A percentile compares a stretch with the other conserved stretches of the same genome.
phyloP scores from a whole-genome alignment of 768 basidiomycete genomes.

The Neoboletus brunneissimus region DNA sequence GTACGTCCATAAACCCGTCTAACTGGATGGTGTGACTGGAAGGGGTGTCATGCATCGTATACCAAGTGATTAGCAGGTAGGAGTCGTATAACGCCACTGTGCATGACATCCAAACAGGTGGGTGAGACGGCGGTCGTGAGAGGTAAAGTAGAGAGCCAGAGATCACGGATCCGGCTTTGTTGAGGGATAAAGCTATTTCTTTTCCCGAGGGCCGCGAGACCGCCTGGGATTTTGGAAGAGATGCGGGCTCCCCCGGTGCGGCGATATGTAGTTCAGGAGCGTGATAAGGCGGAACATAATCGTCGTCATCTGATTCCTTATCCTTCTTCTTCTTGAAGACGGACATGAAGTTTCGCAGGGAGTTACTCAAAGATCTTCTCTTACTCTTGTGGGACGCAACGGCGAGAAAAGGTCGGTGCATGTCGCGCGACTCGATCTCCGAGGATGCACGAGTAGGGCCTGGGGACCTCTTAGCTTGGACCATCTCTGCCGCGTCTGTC shows the following conservation, averaged over 20 bases:
- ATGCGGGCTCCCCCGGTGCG: neutral
- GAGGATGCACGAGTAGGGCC: constrained; percentile 16
- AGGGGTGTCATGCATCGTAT: constrained; percentile 39
- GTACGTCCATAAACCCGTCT: constrained; percentile 57
- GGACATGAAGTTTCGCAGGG: constrained; percentile 60
- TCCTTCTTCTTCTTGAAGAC: constrained; percentile 52
- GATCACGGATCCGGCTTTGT: neutral
- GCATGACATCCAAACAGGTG: constrained; percentile 53
- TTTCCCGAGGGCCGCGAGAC: constrained; percentile 1
- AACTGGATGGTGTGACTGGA: constrained; percentile 48
- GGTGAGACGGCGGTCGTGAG: constrained; percentile 30
- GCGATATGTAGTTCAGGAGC: constrained; percentile 6
- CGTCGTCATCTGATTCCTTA: constrained; percentile 29
- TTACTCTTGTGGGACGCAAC: constrained; percentile 39
- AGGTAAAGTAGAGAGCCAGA: constrained; percentile 47
- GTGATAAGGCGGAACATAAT: constrained; percentile 7
- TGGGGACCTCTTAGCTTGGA: constrained; percentile 7
- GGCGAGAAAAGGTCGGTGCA: constrained; percentile 15
- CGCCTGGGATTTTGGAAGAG: neutral
- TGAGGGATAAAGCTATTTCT: neutral
- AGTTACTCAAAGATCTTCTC: constrained; percentile 54
- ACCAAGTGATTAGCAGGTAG: constrained; percentile 49
- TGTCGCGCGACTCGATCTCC: constrained; percentile 11
- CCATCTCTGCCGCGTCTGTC: constrained; percentile 12
- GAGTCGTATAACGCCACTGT: constrained; percentile 35